Percentiles rank a stretch among this genome's conserved stretches.
These are phyloP conservation scores for Bolboschoenoplectus hybrid DNA, from an alignment of 202 grass and related monocot species.

Conservation along the genomic window DNA sequence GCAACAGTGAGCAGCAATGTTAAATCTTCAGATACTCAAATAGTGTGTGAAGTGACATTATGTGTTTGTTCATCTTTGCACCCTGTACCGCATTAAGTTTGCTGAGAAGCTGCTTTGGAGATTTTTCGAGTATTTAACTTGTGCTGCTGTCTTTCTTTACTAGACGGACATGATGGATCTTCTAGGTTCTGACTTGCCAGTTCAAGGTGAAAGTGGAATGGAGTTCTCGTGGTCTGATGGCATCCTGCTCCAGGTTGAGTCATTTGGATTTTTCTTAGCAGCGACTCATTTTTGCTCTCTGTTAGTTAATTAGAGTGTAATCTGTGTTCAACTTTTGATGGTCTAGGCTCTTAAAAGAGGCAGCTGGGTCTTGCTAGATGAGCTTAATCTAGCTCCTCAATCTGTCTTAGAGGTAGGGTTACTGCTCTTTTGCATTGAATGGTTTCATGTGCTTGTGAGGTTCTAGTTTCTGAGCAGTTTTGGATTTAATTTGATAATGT, in stretches of 20 bases:
- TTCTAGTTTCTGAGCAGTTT: conserved; percentile 12
- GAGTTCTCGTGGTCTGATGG: conserved; percentile 97
- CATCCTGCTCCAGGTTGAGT: conserved; percentile 77
- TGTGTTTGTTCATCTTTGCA: background rate
- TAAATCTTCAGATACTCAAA: background rate
- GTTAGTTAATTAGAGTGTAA: conserved; percentile 14
- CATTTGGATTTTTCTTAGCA: conserved; percentile 17
- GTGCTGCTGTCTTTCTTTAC: background rate
- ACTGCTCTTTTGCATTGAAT: background rate
- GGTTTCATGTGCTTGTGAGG: background rate
- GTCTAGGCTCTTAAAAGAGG: conserved; percentile 87
- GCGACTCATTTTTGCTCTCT: background rate
- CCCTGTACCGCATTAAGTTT: background rate
- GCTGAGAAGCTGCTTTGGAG: background rate
- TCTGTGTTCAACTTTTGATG: conserved; percentile 13
- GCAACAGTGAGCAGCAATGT: background rate
- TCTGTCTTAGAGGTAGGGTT: conserved; percentile 71
- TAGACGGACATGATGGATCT: conserved; percentile 99
- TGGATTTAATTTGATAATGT: background rate
- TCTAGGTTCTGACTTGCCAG: conserved; percentile 86
- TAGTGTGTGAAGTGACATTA: background rate
- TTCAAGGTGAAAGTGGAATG: conserved; percentile 70
- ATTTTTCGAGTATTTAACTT: conserved; percentile 6
- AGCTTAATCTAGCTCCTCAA: conserved; percentile 96
- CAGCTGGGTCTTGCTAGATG: conserved; percentile 96